phyloP scores from a whole-genome alignment of 164 flowering plant genomes.

The Litsea cubeba region DNA sequence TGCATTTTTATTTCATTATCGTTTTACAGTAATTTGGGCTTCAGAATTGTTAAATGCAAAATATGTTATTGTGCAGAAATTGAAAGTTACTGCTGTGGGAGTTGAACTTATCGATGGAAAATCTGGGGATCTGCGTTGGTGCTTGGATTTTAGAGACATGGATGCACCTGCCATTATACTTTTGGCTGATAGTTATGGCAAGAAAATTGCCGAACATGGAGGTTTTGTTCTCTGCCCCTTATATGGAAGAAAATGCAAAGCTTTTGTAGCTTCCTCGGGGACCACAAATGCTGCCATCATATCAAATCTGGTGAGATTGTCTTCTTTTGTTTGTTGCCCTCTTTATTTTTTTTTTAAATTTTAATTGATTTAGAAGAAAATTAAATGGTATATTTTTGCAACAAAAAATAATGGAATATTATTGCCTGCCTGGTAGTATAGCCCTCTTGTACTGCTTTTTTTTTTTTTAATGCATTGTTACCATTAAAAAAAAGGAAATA shows the following conservation, averaged over 20 bases:
- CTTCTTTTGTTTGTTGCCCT: background rate
- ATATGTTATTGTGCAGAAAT: constrained; percentile 50
- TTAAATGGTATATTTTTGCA: background rate
- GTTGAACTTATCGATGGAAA: constrained; percentile 73
- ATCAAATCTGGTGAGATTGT: constrained; percentile 66
- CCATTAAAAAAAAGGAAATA: too few species aligned
- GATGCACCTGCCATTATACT: constrained; percentile 75
- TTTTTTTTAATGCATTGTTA: too few species aligned
- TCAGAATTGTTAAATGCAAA: background rate
- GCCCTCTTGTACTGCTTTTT: too few species aligned
- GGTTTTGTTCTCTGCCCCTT: constrained; percentile 93
- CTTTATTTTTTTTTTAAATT: background rate
- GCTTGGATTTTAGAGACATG: constrained; percentile 99
- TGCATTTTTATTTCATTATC: background rate
- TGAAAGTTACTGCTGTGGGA: constrained; percentile 81
- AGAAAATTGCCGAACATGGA: constrained; percentile 56
- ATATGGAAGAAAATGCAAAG: constrained; percentile 97
- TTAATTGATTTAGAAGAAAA: background rate
- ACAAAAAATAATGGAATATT: background rate
- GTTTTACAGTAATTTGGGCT: background rate
- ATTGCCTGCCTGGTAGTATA: too few species aligned
- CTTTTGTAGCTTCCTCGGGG: constrained; percentile 87
- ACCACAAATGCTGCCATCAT: constrained; percentile 71
- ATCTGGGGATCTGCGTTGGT: constrained; percentile 89
- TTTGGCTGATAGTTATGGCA: constrained; percentile 75